Evolutionary conservation across 768 basidiomycete genomes (phyloP), one percentile per base, ranked within the genome.

Genomic region (Brasilioporus rufonigricans): DNA sequence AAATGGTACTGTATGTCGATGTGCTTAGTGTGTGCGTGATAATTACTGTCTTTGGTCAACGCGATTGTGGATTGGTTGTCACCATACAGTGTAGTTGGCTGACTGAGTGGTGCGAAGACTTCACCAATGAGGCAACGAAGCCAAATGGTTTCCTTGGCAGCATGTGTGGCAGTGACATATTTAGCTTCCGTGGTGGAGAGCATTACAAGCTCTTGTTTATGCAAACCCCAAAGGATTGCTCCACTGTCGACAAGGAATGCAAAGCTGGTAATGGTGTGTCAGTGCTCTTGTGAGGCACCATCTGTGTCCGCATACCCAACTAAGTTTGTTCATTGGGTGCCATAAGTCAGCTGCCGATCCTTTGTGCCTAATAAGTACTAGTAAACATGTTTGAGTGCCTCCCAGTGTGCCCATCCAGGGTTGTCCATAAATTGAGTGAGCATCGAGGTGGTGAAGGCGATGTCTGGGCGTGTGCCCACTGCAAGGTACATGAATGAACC

Each of bases 61-160:
- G 13, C 40, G 4, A 24, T 41, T 10, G 40, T 6, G 4, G 13
- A 12, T 24, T 41, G 40, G 23, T 41, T 41, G 23, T 41, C 40
- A 3, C 40, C 23, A 13, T 23, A 41, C 5, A 41, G 23, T 6
- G n/a, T n/a, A 1, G 23, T 41, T 6, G 40, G 40, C 4, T 41
- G 23, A 5, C 11, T n/a, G 2, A 41, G 40, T 10, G 40, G 40
- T 23, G 21, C 9, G 6, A 41, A 41, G 3, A 41, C 24, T 11
- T 56, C 24, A 1, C 49, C 16, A 4, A 56, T 50, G 12, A 56
- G 38, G 1, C 14, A 9, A 8, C 12, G 4, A 0, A 56, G 45
- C 55, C 55, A 56, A 4, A 56, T 1, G 2, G 14, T 21, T 29
- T 56, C 45, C n/a, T 56, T 56, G 0, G 33, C 35, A 13, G 50